Percentiles rank a stretch among this genome's conserved stretches.
phyloP scores from a whole-genome alignment of 2,329 filamentous ascomycete species.

The Pezicula rhizophila region DNA sequence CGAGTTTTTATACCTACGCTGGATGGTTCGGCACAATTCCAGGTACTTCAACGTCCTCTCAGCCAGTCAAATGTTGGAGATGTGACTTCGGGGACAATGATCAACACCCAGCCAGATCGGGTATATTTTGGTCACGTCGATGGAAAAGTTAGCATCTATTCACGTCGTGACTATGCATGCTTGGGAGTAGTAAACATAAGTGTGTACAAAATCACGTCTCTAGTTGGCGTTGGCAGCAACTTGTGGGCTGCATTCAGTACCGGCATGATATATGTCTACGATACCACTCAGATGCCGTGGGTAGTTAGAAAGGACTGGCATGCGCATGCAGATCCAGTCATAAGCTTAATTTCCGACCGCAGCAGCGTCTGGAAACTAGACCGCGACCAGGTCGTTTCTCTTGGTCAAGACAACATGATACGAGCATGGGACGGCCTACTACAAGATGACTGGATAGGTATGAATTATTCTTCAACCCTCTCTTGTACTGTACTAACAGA shows the following conservation, averaged over 20 bases:
- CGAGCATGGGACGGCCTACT: conserved; percentile 88
- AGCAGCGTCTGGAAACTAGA: conserved; percentile 83
- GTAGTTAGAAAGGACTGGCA: conserved; percentile 89
- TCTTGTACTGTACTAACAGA: conserved; percentile 2
- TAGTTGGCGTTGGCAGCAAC: conserved; percentile 73
- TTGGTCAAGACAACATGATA: conserved; percentile 81
- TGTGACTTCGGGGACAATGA: conserved; percentile 74
- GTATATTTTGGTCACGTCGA: conserved; percentile 90
- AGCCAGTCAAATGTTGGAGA: conserved; percentile 71
- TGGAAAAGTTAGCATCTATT: conserved; percentile 93
- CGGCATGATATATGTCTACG: conserved; percentile 89
- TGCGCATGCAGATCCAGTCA: conserved; percentile 78
- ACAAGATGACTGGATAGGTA: conserved; percentile 86
- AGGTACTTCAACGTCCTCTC: conserved; percentile 67
- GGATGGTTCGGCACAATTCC: conserved; percentile 64
- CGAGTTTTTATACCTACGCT: conserved; percentile 72
- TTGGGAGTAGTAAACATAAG: conserved; percentile 79
- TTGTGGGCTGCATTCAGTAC: conserved; percentile 95
- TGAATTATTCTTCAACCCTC: conserved; percentile 13
- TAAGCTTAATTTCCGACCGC: conserved; percentile 69
- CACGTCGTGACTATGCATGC: conserved; percentile 65
- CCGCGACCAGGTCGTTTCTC: conserved; percentile 74
- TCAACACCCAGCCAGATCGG: conserved; percentile 68
- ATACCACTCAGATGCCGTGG: conserved; percentile 79
- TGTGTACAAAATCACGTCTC: conserved; percentile 87